These are phyloP conservation scores for Trametes versicolor DNA, from an alignment of 1,284 basidiomycete species.

Conservation along the genomic window DNA sequence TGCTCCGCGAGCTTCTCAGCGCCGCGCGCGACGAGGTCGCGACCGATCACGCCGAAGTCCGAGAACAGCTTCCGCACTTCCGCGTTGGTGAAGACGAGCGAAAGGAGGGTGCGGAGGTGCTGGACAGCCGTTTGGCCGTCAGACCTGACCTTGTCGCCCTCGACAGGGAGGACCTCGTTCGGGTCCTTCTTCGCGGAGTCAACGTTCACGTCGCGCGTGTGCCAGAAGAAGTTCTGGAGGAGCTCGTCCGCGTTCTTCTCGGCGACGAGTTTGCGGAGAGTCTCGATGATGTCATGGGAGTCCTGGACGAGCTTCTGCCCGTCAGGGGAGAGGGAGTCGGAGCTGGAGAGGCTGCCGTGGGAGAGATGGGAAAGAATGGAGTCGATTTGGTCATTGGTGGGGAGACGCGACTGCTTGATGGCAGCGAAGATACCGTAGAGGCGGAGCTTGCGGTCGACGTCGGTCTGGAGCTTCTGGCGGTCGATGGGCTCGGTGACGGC, in stretches of 20 bases:
- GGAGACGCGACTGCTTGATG: slow-evolving; percentile 80
- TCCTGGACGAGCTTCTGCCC: slow-evolving; percentile 84
- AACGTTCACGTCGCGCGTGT: slow-evolving; percentile 68
- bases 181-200: slow-evolving; percentile 54
- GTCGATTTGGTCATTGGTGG: slow-evolving; percentile 86
- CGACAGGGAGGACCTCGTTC: slow-evolving; percentile 58
- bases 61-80: slow-evolving; percentile 91
- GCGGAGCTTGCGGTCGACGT: slow-evolving; percentile 74
- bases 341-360: slow-evolving; percentile 71
- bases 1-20: slow-evolving; percentile 80
- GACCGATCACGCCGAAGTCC: slow-evolving; percentile 85
- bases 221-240: slow-evolving; percentile 88
- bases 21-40: slow-evolving; percentile 85
- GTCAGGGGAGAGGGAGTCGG: slow-evolving; percentile 75
- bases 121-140: slow-evolving; percentile 75
- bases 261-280: slow-evolving; percentile 72
- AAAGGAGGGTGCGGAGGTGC: slow-evolving; percentile 86
- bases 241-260: slow-evolving; percentile 92
- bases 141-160: slow-evolving; percentile 62
- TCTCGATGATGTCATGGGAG: slow-evolving; percentile 75
- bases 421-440: slow-evolving; percentile 84
- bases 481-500: slow-evolving; percentile 69
- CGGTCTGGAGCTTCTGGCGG: slow-evolving; percentile 60
- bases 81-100: slow-evolving; percentile 89
- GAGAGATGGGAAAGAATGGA: slow-evolving; percentile 74